Evolutionary conservation across 2,329 filamentous ascomycete genomes (phyloP), one percentile per base, ranked within the genome.

Genomic region (Fusarium buxicola): DNA sequence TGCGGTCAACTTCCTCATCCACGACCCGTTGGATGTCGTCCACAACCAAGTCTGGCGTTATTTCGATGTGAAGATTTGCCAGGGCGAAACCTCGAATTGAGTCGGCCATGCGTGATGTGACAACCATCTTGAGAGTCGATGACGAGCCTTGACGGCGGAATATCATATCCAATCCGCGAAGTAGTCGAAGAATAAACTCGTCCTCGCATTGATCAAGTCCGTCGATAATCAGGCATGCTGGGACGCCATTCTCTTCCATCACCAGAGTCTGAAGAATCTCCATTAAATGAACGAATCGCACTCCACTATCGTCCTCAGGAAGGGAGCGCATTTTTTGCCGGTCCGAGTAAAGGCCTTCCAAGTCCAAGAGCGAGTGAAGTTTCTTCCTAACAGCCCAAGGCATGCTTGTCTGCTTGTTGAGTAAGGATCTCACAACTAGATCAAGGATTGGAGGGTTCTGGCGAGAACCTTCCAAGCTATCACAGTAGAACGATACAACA

Each of bases 401-500:
- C 16, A 66, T 59, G 1, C 32, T 60, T 27, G 32, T 48, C 34
- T 50, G 52, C 30, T 66, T 65, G 21, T 27, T 52, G 9, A 67
- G 35, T 16, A 66, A 44, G n/a, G 49, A 55, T 32, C 38, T 46
- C 12, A 66, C 60, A 5, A 61, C 38, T 10, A 66, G 40, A 31
- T 67, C 64, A 5, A 67, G 34, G n/a, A 67, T 66, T 15, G 64
- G 62, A 13, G 62, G 64, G 28, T 61, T 63, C 6, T 43, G 45
- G 5, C 64, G 50, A 27, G 62, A 67, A 16, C 59, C 64, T 38
- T 66, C 59, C 16, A 66, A 18, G 18, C 60, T 65, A 34, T 68
- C 65, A 28, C 65, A 66, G 36, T 65, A 68, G 32, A 68, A 68
- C 12, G 65, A 50, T 38, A 62, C 49, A 16, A 66, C 54, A 15